phyloP scores from a whole-genome alignment of 225 moss, liverwort and hornwort genomes.

The Polytrichum formosum region DNA sequence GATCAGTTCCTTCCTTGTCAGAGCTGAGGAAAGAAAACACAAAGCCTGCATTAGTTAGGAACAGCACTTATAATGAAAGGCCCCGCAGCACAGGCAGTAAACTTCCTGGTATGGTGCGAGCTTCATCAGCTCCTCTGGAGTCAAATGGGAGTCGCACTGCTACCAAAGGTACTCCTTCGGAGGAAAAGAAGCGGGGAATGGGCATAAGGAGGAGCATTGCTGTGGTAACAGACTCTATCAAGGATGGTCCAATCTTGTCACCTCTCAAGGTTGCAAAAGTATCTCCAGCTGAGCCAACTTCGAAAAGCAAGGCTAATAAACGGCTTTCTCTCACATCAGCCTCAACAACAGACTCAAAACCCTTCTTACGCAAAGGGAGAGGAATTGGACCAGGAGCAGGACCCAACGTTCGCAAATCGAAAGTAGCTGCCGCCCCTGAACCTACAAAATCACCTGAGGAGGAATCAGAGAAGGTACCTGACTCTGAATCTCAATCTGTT shows the following conservation, averaged over 20 bases:
- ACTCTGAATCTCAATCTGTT: conserved; percentile 32
- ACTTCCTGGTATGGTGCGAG: conserved; percentile 53
- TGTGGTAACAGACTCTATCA: conserved; percentile 35
- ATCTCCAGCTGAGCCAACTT: conserved; percentile 28
- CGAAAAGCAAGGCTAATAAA: conserved; percentile 35
- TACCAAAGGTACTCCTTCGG: conserved; percentile 33
- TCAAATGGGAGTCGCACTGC: conserved; percentile 51
- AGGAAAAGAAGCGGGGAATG: conserved; percentile 69
- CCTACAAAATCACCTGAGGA: conserved; percentile 42
- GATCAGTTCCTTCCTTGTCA: conserved; percentile 83
- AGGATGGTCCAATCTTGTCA: conserved; percentile 26
- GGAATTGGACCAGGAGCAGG: conserved; percentile 92
- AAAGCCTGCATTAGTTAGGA: conserved; percentile 64
- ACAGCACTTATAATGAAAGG: conserved; percentile 56
- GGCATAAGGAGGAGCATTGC: conserved; percentile 49
- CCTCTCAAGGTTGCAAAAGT: conserved; percentile 54
- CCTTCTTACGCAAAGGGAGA: conserved; percentile 89
- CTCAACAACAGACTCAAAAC: conserved; percentile 62
- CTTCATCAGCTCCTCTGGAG: conserved; percentile 50
- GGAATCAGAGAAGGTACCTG: conserved; percentile 41
- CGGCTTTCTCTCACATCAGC: conserved; percentile 40
- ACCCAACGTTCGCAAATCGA: conserved; percentile 63
- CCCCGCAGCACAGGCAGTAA: conserved; percentile 67
- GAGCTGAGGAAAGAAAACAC: conserved; percentile 95
- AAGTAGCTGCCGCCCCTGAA: conserved; percentile 61